Base-by-base conservation (phyloP, 805 yeast genomes). In the Debaryomyces castellii region DNA sequence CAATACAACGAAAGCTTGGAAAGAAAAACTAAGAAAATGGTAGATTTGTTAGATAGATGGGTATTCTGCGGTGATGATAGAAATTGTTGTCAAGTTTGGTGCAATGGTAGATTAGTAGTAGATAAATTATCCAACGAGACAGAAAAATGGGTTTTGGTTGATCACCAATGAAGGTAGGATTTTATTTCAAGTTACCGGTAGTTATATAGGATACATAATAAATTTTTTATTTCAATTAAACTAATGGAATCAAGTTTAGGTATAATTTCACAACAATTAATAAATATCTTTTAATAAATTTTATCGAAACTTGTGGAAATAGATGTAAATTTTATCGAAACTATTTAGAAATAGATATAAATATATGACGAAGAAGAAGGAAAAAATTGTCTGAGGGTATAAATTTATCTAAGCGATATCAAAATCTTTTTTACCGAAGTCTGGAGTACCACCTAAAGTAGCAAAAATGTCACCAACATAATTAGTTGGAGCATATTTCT, bases 1-100 rank as follows among this genome's bases (percentile, higher is more conserved):
- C 45, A 51, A 4, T 37, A 42, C 1, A 35, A 41, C 4, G 52
- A 49, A 10, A 41, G 45, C 12, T 53, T 51, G 12, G 47, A 36
- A 16, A 39, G n/a, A 25, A 40, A 43, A 34, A n/a, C 32, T 4
- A 3, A 51, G 28, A 76, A 73, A 49, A 72, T 83, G 60, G 70
- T 69, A 23, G 80, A 85, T 57, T 58, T 88, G 44, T 62, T 90
- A 3, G 87, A 87, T 49, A 90, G 89, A 63, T 94, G 99, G 99
- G 70, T 92, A 7, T 94, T 89, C 63, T 79, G 82, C 47, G 98
- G 98, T 16, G 99, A 94, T 66, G 97, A 94, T 63, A 77, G 98
- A 59, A 94, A 94, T 62, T 82, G 92, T 27, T 58, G 69, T 5
- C 74, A 74, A 44, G 97, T 92, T 12, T 94, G 88, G 87, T 91